phyloP scores from a whole-genome alignment of 192 early-diverging fungal genomes.

The Coemansia pectinata region DNA sequence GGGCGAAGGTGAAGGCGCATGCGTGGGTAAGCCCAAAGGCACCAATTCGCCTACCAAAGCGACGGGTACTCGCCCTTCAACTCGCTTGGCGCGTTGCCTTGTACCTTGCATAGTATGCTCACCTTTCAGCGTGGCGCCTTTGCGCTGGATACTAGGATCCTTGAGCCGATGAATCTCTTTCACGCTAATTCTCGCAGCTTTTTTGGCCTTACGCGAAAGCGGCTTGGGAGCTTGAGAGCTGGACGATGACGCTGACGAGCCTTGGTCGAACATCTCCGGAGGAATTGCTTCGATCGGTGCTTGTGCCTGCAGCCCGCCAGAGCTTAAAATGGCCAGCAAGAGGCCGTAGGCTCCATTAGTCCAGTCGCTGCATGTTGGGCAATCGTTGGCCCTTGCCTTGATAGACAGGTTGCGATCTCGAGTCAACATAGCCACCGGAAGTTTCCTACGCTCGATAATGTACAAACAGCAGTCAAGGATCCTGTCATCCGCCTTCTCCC shows the following conservation, averaged over 20 bases:
- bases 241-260: not conserved
- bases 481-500: conserved; percentile 33
- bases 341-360: conserved; percentile 7
- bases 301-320: not conserved
- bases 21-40: not conserved
- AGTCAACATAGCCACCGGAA: conserved; percentile 41
- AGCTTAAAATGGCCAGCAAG: conserved; percentile 10
- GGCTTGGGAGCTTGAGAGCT: not conserved
- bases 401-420: conserved; percentile 38
- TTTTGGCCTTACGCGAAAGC: not conserved
- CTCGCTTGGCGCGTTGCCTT: not conserved
- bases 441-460: conserved; percentile 24
- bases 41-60: not conserved
- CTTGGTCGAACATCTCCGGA: not conserved
- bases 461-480: conserved; percentile 52
- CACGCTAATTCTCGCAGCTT: not conserved
- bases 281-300: not conserved
- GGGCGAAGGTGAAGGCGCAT: not conserved
- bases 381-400: conserved; percentile 42
- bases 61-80: not conserved
- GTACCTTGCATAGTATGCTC: not conserved
- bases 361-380: conserved; percentile 40
- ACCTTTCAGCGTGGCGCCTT: not conserved
- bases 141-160: not conserved
- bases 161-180: not conserved